Evolutionary conservation across 345 rosid species (phyloP).

Genomic region (Lepidium africanum): DNA sequence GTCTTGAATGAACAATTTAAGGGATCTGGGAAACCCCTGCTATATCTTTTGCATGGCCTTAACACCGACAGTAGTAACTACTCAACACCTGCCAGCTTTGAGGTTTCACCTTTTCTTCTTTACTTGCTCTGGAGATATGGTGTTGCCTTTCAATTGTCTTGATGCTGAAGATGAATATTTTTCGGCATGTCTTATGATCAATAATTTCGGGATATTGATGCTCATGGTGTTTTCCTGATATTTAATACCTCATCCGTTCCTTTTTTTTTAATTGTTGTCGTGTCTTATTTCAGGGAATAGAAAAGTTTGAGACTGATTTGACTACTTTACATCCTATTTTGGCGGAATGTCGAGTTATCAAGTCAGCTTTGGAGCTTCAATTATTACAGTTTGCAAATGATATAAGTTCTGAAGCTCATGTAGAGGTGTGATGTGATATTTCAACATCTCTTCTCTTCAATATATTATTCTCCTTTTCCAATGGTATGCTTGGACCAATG

Average conservation of each 20-base stretch:
- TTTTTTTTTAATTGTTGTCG: neutral
- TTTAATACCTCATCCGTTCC: neutral
- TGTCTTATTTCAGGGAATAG: constrained; percentile 55
- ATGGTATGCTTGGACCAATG: neutral
- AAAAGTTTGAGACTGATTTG: constrained; percentile 60
- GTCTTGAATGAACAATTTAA: constrained; percentile 43
- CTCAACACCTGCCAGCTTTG: constrained; percentile 75
- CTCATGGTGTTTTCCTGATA: neutral
- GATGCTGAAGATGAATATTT: neutral
- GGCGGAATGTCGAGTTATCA: constrained; percentile 88
- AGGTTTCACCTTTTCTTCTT: constrained; percentile 42
- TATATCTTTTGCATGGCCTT: constrained; percentile 80
- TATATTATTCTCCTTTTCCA: neutral
- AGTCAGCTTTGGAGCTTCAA: constrained; percentile 77
- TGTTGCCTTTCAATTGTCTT: neutral
- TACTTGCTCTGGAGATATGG: neutral
- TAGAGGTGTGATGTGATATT: constrained; percentile 48
- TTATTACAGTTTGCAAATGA: constrained; percentile 88
- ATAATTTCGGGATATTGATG: neutral
- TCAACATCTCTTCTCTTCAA: neutral
- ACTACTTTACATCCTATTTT: constrained; percentile 71
- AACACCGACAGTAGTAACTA: constrained; percentile 80
- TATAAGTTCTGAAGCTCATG: constrained; percentile 95
- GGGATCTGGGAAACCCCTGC: constrained; percentile 50
- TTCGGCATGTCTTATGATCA: neutral